Evolutionary conservation across 1,284 basidiomycete species (phyloP).

Genomic region (Wallemia hederae): DNA sequence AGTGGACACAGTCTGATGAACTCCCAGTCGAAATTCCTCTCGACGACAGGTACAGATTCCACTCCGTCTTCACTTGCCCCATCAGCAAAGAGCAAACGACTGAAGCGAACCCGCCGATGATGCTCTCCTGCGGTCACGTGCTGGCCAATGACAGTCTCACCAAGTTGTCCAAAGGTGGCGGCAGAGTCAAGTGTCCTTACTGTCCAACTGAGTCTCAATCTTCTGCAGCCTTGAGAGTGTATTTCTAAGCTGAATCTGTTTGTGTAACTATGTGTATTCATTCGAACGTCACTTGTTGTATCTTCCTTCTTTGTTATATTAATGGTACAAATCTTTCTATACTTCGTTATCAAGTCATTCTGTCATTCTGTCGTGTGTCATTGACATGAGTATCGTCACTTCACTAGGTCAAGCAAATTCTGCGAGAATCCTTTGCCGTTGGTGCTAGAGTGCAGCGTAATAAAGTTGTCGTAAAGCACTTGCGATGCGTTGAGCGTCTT

Average conservation of each 20-base stretch:
- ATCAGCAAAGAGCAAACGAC: slow-evolving; percentile 93
- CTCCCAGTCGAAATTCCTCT: slow-evolving; percentile 82
- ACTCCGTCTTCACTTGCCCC: slow-evolving; percentile 89
- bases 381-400: neutral
- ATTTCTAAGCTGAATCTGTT: neutral
- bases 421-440: slow-evolving; percentile 21
- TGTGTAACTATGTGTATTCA: too few relatives aligned
- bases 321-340: neutral
- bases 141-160: slow-evolving; percentile 62
- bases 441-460: slow-evolving; percentile 43
- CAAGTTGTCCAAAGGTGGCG: slow-evolving; percentile 54
- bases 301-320: neutral
- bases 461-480: slow-evolving; percentile 39
- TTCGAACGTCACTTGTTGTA: neutral
- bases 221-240: slow-evolving; percentile 29
- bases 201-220: slow-evolving; percentile 45
- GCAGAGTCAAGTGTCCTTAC: slow-evolving; percentile 63
- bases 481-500: slow-evolving; percentile 74
- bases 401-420: neutral
- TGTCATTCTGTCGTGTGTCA: too few relatives aligned
- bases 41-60: slow-evolving; percentile 56
- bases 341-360: too few relatives aligned
- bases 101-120: slow-evolving; percentile 81
- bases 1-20: slow-evolving; percentile 68
- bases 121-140: slow-evolving; percentile 85